Percentiles rank a stretch among this genome's conserved stretches.
phyloP scores from a whole-genome alignment of 306 rosid genomes.

The Vigna hirtella region DNA sequence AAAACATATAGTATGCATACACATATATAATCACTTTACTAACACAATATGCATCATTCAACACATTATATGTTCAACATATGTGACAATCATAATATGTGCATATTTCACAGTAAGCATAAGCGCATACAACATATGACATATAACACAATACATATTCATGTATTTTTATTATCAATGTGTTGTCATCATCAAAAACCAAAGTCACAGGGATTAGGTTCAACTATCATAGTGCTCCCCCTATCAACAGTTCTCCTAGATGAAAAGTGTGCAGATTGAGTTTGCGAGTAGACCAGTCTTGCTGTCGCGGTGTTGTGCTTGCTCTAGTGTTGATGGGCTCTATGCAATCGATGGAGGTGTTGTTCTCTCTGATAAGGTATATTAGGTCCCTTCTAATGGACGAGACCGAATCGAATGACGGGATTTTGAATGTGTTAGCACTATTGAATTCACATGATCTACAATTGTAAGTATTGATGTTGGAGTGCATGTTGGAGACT shows the following conservation, averaged over 20 bases:
- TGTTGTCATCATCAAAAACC: no score
- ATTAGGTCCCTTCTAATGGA: constrained; percentile 87
- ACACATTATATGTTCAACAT: no score
- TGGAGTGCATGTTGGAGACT: constrained; percentile 75
- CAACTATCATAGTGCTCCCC: no score
- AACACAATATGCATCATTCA: no score
- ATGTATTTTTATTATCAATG: no score
- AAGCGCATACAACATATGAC: no score
- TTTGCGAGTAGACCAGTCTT: constrained; percentile 61
- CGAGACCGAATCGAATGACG: constrained; percentile 69
- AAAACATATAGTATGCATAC: no score
- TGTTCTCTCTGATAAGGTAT: constrained; percentile 58
- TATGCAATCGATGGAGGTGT: constrained; percentile 52
- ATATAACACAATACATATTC: no score
- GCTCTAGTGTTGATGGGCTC: constrained; percentile 64
- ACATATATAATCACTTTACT: no score
- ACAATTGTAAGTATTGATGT: constrained; percentile 50
- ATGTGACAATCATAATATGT: no score
- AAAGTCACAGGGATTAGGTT: no score
- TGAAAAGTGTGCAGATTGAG: constrained; percentile 41
- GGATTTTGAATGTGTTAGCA: constrained; percentile 58
- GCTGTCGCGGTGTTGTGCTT: constrained; percentile 48
- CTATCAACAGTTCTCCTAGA: constrained; percentile 45
- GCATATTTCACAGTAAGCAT: no score
- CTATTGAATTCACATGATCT: constrained; percentile 48